These are phyloP conservation scores for Oryza coarctata DNA, from an alignment of 176 grass and related monocot genomes.

Conservation along the genomic window DNA sequence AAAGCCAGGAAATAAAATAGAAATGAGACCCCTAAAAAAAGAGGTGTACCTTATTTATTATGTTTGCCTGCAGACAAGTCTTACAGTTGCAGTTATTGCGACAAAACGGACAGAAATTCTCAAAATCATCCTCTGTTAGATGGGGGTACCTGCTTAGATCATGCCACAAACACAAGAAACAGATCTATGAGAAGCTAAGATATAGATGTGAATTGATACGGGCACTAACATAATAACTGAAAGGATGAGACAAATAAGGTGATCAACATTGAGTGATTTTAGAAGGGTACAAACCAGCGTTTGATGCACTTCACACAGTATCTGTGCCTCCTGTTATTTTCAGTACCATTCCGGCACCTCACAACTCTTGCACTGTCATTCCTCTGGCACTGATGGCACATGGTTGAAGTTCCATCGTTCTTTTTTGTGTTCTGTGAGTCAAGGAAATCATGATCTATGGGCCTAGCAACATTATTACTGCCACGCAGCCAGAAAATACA, in stretches of 20 bases:
- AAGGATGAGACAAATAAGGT: not conserved
- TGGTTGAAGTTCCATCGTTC: constrained; percentile 7
- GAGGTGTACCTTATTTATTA: not conserved
- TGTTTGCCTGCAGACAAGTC: constrained; percentile 34
- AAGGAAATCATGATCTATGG: not conserved
- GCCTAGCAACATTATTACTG: not conserved
- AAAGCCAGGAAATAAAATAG: not conserved
- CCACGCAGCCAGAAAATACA: not conserved
- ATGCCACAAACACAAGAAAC: constrained; percentile 1
- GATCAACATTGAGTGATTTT: not conserved
- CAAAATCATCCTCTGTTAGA: constrained; percentile 55
- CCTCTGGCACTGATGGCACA: constrained; percentile 86
- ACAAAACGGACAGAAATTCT: constrained; percentile 42
- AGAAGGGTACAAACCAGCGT: constrained; percentile 49
- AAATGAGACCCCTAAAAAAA: not conserved
- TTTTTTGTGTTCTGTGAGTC: constrained; percentile 27
- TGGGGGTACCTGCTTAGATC: constrained; percentile 53
- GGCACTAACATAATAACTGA: not conserved
- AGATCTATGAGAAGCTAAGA: not conserved
- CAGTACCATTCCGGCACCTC: constrained; percentile 34
- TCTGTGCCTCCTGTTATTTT: constrained; percentile 15
- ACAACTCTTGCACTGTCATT: constrained; percentile 63
- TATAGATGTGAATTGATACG: not conserved
- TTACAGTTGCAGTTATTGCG: constrained; percentile 59
- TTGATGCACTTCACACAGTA: constrained; percentile 66